A percentile compares a stretch with the other conserved stretches of the same genome.
phyloP scores from a whole-genome alignment of 176 grass and related monocot genomes.

The Oropetium thomaeum region DNA sequence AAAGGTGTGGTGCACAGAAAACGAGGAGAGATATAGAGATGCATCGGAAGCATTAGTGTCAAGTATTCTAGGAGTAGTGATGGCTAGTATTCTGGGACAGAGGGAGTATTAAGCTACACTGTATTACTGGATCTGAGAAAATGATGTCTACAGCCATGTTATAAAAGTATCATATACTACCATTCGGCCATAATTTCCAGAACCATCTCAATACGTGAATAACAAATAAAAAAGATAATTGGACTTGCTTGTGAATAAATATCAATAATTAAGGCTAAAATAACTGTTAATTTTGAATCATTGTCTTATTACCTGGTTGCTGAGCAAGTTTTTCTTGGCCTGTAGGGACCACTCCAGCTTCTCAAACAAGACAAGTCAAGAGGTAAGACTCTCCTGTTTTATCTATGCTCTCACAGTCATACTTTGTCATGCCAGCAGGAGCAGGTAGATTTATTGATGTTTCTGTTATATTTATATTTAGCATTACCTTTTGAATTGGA shows the following conservation, averaged over 20 bases:
- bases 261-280: constrained; percentile 3
- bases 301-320: constrained; percentile 1
- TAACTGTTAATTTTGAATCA: constrained; percentile 1
- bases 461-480: constrained; percentile 13
- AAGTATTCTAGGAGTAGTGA: too few species aligned
- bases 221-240: not conserved
- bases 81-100: too few species aligned
- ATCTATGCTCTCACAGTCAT: not conserved
- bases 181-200: not conserved
- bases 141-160: not conserved
- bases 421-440: not conserved
- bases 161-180: not conserved
- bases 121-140: not conserved
- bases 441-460: constrained; percentile 1
- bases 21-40: too few species aligned
- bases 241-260: too few species aligned
- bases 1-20: too few species aligned
- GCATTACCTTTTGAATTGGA: not conserved
- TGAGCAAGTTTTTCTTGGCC: constrained; percentile 18
- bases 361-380: constrained; percentile 29
- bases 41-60: too few species aligned
- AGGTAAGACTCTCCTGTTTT: constrained; percentile 30
- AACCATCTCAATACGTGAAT: not conserved
- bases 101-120: not conserved
- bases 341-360: constrained; percentile 43